These are phyloP conservation scores for Solanum clarkiae DNA, from an alignment of 257 asterid species.

Conservation along the genomic window DNA sequence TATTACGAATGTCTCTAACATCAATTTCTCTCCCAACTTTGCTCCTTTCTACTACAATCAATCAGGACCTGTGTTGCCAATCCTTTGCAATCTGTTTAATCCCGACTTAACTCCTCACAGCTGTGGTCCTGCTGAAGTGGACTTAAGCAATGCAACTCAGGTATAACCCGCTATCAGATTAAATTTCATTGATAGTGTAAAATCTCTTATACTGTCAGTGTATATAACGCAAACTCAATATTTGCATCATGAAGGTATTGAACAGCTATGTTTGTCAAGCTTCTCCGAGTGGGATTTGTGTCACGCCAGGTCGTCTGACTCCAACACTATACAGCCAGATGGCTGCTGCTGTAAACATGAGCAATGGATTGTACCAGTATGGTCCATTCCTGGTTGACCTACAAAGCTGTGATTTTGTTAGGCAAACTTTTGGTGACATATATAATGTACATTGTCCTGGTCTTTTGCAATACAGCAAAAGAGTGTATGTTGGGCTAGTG, in stretches of 20 bases:
- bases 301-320: constrained; percentile 23
- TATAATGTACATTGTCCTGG: constrained; percentile 9
- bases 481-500: constrained; percentile 16
- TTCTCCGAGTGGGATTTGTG: constrained; percentile 14
- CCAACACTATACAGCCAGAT: constrained; percentile 10
- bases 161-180: background rate
- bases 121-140: constrained; percentile 13
- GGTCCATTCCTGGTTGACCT: constrained; percentile 20
- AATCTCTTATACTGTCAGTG: background rate
- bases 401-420: constrained; percentile 13
- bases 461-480: background rate
- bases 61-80: constrained; percentile 24
- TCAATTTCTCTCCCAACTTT: constrained; percentile 12
- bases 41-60: constrained; percentile 21
- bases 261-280: constrained; percentile 16
- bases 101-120: constrained; percentile 3
- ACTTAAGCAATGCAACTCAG: constrained; percentile 18
- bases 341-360: constrained; percentile 10
- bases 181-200: background rate
- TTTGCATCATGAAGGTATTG: constrained; percentile 9
- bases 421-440: constrained; percentile 5
- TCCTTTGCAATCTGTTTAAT: constrained; percentile 23
- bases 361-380: constrained; percentile 9
- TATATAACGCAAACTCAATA: background rate
- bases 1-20: constrained; percentile 20